These are phyloP conservation scores for Phytopythium vexans DNA, from an alignment of 352 stramenopile genomes.

Conservation along the genomic window DNA sequence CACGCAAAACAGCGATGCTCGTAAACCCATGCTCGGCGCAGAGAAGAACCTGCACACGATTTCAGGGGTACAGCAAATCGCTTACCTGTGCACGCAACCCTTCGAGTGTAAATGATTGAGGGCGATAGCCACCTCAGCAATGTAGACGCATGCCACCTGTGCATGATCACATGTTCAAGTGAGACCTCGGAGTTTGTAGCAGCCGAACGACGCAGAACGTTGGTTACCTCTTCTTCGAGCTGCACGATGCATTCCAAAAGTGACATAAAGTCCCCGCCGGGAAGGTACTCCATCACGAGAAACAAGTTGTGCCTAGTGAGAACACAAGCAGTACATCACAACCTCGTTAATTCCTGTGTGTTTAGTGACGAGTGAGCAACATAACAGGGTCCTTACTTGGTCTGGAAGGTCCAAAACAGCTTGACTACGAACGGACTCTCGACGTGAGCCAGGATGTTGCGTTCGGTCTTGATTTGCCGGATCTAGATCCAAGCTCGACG, in stretches of 20 bases:
- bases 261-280: slow-evolving; percentile 89
- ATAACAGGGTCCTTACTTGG: slow-evolving; percentile 42
- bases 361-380: background rate
- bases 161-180: too few relatives aligned
- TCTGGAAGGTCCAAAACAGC: slow-evolving; percentile 90
- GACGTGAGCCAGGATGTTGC: slow-evolving; percentile 84
- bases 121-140: slow-evolving; percentile 83
- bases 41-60: too few relatives aligned
- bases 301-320: slow-evolving; percentile 71
- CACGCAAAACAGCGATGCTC: slow-evolving; percentile 7
- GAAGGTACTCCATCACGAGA: slow-evolving; percentile 90
- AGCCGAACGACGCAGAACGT: background rate
- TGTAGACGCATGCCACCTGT: slow-evolving; percentile 84
- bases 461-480: slow-evolving; percentile 84
- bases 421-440: slow-evolving; percentile 91
- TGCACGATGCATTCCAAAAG: slow-evolving; percentile 87
- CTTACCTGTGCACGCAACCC: slow-evolving; percentile 77
- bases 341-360: background rate
- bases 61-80: too few relatives aligned
- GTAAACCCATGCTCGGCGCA: too few relatives aligned
- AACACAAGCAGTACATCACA: background rate
- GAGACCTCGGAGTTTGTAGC: too few relatives aligned
- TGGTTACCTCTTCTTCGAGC: slow-evolving; percentile 72
- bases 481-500: slow-evolving; percentile 34
- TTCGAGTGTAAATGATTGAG: slow-evolving; percentile 86